These are phyloP conservation scores for Colletotrichum plurivorum DNA, from an alignment of 2,329 filamentous ascomycete genomes.

Conservation along the genomic window DNA sequence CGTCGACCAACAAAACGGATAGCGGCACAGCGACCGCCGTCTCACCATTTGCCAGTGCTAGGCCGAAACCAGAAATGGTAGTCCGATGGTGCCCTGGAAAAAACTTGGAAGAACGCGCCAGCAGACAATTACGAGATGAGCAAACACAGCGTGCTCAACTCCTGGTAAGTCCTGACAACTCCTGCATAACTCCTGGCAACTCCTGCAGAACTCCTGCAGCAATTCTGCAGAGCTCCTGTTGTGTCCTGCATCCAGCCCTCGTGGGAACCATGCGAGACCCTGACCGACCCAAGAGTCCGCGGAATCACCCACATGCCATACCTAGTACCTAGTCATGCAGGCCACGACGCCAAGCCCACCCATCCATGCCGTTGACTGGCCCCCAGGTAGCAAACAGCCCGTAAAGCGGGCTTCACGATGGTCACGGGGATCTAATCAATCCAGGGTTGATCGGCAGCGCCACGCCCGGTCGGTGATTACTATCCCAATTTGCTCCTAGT, in stretches of 20 bases:
- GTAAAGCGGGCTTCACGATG: background rate
- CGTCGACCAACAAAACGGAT: slow-evolving; percentile 2
- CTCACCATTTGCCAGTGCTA: slow-evolving; percentile 20
- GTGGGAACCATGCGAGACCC: slow-evolving; percentile 15
- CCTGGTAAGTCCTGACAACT: too few species aligned
- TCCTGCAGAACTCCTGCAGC: too few species aligned
- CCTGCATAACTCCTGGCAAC: too few species aligned
- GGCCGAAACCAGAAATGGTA: slow-evolving; percentile 11
- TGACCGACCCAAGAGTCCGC: background rate
- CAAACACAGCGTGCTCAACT: too few species aligned
- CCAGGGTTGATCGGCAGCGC: slow-evolving; percentile 4
- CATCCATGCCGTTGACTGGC: background rate
- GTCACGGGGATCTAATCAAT: slow-evolving; percentile 7
- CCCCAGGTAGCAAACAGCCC: slow-evolving; percentile 1
- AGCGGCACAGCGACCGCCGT: slow-evolving; percentile 16
- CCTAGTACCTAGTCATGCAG: background rate
- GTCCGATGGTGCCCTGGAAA: slow-evolving; percentile 8
- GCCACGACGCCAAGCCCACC: background rate
- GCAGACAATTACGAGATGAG: background rate
- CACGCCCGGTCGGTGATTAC: slow-evolving; percentile 1
- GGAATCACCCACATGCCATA: too few species aligned
- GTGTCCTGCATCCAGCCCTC: background rate
- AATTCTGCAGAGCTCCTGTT: background rate
- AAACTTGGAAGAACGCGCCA: background rate
- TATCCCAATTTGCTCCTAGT: slow-evolving; percentile 18